Base-by-base conservation (phyloP, 345 rosid species). In the Xanthoceras sorbifolium region DNA sequence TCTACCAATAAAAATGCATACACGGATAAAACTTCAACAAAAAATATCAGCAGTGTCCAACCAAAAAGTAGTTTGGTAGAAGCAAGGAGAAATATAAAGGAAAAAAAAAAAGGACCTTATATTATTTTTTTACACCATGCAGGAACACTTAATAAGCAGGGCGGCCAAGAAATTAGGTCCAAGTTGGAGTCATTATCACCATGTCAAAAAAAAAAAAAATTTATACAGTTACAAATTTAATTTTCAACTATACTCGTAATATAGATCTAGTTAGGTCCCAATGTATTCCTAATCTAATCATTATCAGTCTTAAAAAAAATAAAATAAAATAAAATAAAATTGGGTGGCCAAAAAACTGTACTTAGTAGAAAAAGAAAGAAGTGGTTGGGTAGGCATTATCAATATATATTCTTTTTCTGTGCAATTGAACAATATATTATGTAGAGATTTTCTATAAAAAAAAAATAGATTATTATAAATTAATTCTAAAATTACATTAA, bases 371-470 rank as follows among this genome's bases (percentile, higher is more conserved):
- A 71, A 11, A 18, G 44, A 71, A 71, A 71, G 50, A 34, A 59
- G 75, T 59, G 0, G 76, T 72, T 72, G 76, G n/a, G 67, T 8
- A 50, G 67, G 65, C 76, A 59, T 20, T 14, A 72, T 72, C 76
- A 61, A 59, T 11, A 26, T n/a, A 61, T 18, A 22, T 8, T 36
- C 66, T 25, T 17, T 59, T 22, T 12, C 2, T 66, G 69, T 18
- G 66, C 66, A 0, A 17, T 64, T 64, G 6, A 64, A 31, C 42
- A 48, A 48, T 48, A n/a, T n/a, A n/a, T n/a, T n/a, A n/a, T n/a
- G n/a, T n/a, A n/a, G n/a, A n/a, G n/a, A n/a, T n/a, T n/a, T n/a
- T n/a, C n/a, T n/a, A n/a, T n/a, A n/a, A n/a, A n/a, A n/a, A n/a
- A n/a, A n/a, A n/a, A n/a, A n/a, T n/a, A 3, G 40, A 1, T 36